Base-by-base conservation (phyloP, 495 filamentous ascomycete genomes). In the Xylaria acuta region DNA sequence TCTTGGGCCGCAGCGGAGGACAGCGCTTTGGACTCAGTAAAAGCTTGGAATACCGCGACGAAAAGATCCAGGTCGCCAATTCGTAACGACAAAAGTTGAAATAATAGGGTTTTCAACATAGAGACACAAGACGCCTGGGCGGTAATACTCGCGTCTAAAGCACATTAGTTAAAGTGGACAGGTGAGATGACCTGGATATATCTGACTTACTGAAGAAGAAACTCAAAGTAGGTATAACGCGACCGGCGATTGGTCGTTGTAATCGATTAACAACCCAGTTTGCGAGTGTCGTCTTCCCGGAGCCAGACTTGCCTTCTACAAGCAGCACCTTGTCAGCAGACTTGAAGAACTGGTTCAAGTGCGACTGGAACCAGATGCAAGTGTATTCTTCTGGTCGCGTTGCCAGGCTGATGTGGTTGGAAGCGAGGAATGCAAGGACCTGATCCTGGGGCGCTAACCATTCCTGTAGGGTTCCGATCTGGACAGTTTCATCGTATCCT, bases 341-440 rank as follows among this genome's bases (percentile, higher is more conserved):
- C 49, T 67, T 67, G 65, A 67, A 67, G 49, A 67, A 67, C 49
- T 67, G 65, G 22, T 67, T 67, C 49, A 67, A 43, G 36, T 67
- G 65, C n/a, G 65, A 56, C 36, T 67, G 65, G 25, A 67, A 67
- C 65, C 65, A 67, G 49, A 67, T 56, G 22, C 65, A 67, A n/a
- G 65, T 67, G 30, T 67, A 67, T 18, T 67, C 65, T 56, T 67
- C 65, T 2, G 65, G 65, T 0, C 65, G 20, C 6, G 27, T 56
- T 30, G 65, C 65, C n/a, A 67, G 25, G 9, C 49, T 67, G 49
- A 67, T 67, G 51, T 67, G 65, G 49, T 67, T 67, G 32, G 65
- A 67, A 20, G 65, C 49, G 3, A 67, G 49, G 22, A 56, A 67
- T 49, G 49, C 65, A 20, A 67, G 18, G 18, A 67, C 65, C 34